phyloP scores from a whole-genome alignment of 306 rosid genomes.

The Prunus padus region DNA sequence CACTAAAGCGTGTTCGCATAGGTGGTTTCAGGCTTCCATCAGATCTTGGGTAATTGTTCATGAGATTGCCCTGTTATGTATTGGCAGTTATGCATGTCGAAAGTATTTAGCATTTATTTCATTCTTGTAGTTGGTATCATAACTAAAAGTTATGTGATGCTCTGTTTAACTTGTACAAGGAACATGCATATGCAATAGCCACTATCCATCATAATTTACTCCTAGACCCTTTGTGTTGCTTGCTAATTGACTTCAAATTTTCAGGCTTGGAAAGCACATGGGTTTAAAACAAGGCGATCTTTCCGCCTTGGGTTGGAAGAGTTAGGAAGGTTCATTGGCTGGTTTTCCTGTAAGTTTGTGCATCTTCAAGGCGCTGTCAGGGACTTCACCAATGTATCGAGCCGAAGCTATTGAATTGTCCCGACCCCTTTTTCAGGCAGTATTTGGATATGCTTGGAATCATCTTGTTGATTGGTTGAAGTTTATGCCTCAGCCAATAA shows the following conservation, averaged over 20 bases:
- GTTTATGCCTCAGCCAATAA: background rate
- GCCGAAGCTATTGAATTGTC: conserved; percentile 2
- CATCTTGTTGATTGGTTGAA: background rate
- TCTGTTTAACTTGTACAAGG: background rate
- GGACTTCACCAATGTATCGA: background rate
- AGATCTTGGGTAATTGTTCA: conserved; percentile 74
- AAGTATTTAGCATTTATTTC: background rate
- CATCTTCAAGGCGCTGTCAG: background rate
- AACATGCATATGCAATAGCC: background rate
- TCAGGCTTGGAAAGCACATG: conserved; percentile 79
- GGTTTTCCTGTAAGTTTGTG: background rate
- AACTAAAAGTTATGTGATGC: background rate
- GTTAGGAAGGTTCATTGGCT: conserved; percentile 16
- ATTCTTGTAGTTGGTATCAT: background rate
- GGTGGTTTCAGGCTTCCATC: conserved; percentile 84
- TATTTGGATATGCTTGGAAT: conserved; percentile 8
- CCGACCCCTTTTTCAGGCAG: background rate
- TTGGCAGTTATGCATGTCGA: background rate
- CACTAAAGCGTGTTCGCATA: conserved; percentile 82
- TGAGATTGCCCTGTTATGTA: conserved; percentile 3
- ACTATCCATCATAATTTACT: background rate
- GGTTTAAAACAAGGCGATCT: conserved; percentile 69
- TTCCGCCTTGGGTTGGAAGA: conserved; percentile 69
- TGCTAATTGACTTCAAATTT: conserved; percentile 21
- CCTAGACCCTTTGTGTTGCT: background rate